Evolutionary conservation across 805 yeast genomes (phyloP), one percentile per base, ranked within the genome.

Genomic region (Ogataea henricii): DNA sequence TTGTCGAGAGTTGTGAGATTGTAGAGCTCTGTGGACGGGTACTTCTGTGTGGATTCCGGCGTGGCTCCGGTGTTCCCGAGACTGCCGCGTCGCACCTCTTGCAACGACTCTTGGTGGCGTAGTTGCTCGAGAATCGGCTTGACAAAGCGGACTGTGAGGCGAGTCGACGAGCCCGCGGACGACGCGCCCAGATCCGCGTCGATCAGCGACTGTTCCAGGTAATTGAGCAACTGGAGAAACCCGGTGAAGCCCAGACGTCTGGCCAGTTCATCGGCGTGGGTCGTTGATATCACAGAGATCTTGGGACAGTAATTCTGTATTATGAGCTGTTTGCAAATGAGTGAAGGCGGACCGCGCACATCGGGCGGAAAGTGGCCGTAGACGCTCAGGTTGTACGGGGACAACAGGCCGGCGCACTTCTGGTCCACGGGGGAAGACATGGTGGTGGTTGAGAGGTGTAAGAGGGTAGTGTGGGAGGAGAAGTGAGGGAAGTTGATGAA

Each of bases 281-380:
- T 42, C 2, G 69, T 56, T 2, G 66, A 51, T 5, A 56, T 45
- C 8, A 68, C 68, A 3, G 69, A 57, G 13, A 68, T 51, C 46
- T 60, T 66, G 21, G 72, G 72, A 16, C 67, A 60, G 51, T 53
- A 66, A 33, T 56, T 57, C 10, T 57, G 64, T 2, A 61, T 42
- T 2, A 68, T 52, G 35, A 64, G 21, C 42, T 65, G 69, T 35
- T 61, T 64, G 13, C 58, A 48, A 6, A 58, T 42, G 16, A 58
- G 46, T 2, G 70, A 53, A 3, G 69, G 56, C 2, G 63, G 57
- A 3, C 71, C 69, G 40, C 59, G 48, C 14, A 63, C 34, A 34
- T 60, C 64, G 2, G 54, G 53, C 2, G 49, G 48, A 8, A 62
- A 40, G 10, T 58, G 30, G 14, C 50, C 45, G 30, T 44, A 47